phyloP scores from a whole-genome alignment of 2,329 filamentous ascomycete genomes.

The Trichophyton schoenleinii region DNA sequence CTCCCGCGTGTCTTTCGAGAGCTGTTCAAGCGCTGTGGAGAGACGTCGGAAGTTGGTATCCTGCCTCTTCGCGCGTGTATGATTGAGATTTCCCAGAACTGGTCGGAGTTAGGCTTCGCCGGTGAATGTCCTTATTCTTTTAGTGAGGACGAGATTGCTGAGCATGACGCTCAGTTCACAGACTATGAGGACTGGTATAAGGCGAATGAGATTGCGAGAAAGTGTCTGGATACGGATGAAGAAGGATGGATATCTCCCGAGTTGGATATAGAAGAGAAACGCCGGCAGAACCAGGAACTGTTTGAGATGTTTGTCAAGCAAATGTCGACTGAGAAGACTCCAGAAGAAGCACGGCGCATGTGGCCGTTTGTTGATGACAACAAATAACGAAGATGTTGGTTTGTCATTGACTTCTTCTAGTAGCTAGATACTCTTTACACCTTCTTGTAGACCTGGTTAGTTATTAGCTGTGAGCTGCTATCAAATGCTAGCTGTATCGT shows the following conservation, averaged over 20 bases:
- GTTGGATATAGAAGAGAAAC: conserved; percentile 14
- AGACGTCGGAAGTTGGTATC: conserved; percentile 20
- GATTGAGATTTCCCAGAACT: conserved; percentile 20
- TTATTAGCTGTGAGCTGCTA: no score
- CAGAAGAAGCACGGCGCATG: background rate
- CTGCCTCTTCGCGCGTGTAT: conserved; percentile 21
- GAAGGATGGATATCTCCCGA: conserved; percentile 27
- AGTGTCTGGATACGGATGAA: conserved; percentile 22
- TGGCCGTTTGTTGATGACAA: background rate
- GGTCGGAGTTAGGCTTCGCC: conserved; percentile 18
- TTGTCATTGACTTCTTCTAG: no score
- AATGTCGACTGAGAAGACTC: background rate
- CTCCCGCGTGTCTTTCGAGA: conserved; percentile 21
- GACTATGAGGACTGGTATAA: conserved; percentile 18
- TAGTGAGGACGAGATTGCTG: conserved; percentile 17
- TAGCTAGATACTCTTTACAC: no score
- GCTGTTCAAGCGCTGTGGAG: conserved; percentile 22
- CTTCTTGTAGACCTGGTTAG: no score
- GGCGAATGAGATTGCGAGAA: conserved; percentile 12
- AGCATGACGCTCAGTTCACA: conserved; percentile 20
- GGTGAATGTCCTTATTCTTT: conserved; percentile 19
- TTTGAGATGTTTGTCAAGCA: background rate
- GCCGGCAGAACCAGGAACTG: background rate
- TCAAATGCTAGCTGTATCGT: no score
- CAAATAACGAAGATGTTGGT: no score